A percentile compares a stretch with the other conserved stretches of the same genome.
Conservation (phyloP, 352 stramenopile species). For the Phytophthora macrochlamydospora region DNA sequence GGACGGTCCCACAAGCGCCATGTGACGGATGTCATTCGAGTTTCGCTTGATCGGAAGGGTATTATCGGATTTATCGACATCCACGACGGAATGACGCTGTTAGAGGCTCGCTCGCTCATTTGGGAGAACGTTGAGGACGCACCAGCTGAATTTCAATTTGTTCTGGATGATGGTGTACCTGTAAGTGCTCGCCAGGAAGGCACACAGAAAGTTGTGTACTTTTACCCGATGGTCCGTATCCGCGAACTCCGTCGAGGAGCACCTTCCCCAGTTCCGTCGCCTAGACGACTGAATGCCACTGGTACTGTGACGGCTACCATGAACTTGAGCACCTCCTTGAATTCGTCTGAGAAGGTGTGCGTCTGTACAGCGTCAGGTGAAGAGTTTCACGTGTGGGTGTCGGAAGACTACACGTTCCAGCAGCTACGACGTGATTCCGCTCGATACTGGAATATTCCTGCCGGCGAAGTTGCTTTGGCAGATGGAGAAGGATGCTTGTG, state of each 20-base stretch:
- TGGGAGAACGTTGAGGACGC: slow-evolving; percentile 74
- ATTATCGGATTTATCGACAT: slow-evolving; percentile 83
- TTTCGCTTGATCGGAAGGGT: slow-evolving; percentile 62
- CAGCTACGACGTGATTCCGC: slow-evolving; percentile 71
- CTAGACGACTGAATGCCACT: slow-evolving; percentile 4
- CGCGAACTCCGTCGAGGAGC: slow-evolving; percentile 38
- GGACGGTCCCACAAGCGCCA: slow-evolving; percentile 47
- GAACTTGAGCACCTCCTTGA: slow-evolving; percentile 4
- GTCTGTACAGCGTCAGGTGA: slow-evolving; percentile 54
- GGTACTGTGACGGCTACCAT: neutral
- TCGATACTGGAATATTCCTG: slow-evolving; percentile 70
- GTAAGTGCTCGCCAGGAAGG: slow-evolving; percentile 67
- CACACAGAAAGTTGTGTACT: slow-evolving; percentile 60
- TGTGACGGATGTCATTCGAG: slow-evolving; percentile 61
- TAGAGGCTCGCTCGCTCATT: slow-evolving; percentile 64
- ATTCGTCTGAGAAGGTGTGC: slow-evolving; percentile 52
- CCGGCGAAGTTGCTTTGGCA: slow-evolving; percentile 45
- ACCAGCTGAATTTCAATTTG: slow-evolving; percentile 69
- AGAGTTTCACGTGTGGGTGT: slow-evolving; percentile 73
- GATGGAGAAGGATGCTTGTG: slow-evolving; percentile 75
- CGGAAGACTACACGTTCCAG: slow-evolving; percentile 77
- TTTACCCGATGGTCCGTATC: slow-evolving; percentile 77
- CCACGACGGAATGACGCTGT: slow-evolving; percentile 63
- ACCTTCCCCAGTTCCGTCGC: slow-evolving; percentile 16
- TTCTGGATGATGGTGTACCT: slow-evolving; percentile 66